These are phyloP conservation scores for Wickerhamomyces chambardii DNA, from an alignment of 805 yeast genomes.

Conservation along the genomic window DNA sequence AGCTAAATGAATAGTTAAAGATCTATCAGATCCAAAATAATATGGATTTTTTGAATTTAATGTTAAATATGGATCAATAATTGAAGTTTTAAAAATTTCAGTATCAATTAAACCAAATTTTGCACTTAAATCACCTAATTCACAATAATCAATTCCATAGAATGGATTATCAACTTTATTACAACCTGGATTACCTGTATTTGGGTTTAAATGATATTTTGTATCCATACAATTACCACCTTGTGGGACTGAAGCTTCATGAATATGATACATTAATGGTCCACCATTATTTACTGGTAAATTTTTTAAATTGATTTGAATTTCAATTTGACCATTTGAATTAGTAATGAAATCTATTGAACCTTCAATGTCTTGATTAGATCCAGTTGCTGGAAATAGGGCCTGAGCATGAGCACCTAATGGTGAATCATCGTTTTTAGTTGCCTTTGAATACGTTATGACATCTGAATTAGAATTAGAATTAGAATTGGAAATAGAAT, in stretches of 20 bases:
- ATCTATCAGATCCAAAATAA: constrained; percentile 40
- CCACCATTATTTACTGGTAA: constrained; percentile 63
- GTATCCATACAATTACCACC: constrained; percentile 43
- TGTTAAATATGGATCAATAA: constrained; percentile 51
- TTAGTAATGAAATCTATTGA: constrained; percentile 29
- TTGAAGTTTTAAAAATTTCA: constrained; percentile 48
- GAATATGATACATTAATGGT: constrained; percentile 68
- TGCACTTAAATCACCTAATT: constrained; percentile 71
- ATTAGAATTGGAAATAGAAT: no score
- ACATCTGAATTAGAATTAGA: no score
- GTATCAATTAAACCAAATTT: constrained; percentile 68
- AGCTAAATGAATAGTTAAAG: constrained; percentile 42
- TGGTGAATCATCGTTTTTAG: constrained; percentile 24
- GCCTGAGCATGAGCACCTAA: constrained; percentile 35
- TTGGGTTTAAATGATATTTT: constrained; percentile 59
- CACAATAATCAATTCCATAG: constrained; percentile 34
- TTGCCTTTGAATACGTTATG: no score
- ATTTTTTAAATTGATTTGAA: constrained; percentile 62
- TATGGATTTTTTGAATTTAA: constrained; percentile 37
- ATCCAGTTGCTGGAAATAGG: constrained; percentile 33
- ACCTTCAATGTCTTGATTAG: constrained; percentile 15
- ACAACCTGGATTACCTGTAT: constrained; percentile 43
- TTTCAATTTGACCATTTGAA: constrained; percentile 51
- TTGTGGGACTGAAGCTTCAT: constrained; percentile 42
- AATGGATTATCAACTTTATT: constrained; percentile 41